Evolutionary conservation across 2,329 filamentous ascomycete genomes (phyloP), one percentile per base, ranked within the genome.

Genomic region (Cladophialophora psammophila): DNA sequence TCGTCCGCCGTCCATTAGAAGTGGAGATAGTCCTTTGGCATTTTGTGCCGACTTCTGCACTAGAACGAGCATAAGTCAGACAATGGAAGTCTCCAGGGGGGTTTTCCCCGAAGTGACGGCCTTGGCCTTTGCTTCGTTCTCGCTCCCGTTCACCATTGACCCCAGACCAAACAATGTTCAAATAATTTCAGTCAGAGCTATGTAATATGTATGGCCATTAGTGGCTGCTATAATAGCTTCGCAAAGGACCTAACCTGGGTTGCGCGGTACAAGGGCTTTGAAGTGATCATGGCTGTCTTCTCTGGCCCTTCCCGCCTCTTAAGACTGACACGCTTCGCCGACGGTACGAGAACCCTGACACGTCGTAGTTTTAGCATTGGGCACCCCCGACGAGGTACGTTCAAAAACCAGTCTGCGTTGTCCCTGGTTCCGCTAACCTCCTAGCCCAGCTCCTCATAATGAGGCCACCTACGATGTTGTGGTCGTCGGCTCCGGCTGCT

Each of bases 401-500:
- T 36, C 54, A 36, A 36, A 3, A 56, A 34, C 18, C 54, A n/a
- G n/a, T 15, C 54, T 15, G 20, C 31, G 54, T 35, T 56, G 13
- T 6, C 7, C 15, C 15, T n/a, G 13, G 6, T 42, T 15, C 38
- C 13, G 5, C 56, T 59, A 20, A 59, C 31, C 6, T 18, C 31
- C 18, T 20, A n/a, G 9, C 32, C 34, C 40, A 61, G 58, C 40
- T 50, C 5, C 31, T 40, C 48, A 63, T 31, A 32, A 35, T 26
- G 48, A 48, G 7, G 13, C 31, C 35, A 58, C 31, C 18, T 65
- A 62, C 40, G 75, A 76, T 53, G 69, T 78, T 34, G 69, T 80
- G 2, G 72, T 80, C 26, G 66, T 80, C 5, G 78, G 78, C 15
- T 71, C 73, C 2, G 78, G 78, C 9, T 77, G 71, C 3, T 73